phyloP scores from a whole-genome alignment of 441 rosid genomes.

The Croton laevigatus region DNA sequence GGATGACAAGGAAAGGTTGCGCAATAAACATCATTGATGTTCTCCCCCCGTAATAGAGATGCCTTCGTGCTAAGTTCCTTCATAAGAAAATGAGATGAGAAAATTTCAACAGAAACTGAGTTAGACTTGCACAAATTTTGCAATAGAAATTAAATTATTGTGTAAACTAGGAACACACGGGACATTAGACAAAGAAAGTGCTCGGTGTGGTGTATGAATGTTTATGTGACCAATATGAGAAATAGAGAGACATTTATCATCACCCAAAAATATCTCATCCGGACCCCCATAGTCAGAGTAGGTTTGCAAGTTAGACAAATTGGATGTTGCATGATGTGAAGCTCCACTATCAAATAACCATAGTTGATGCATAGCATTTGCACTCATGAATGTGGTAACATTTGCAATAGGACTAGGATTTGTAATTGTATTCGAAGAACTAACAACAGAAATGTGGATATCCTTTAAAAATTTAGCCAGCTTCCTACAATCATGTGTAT shows the following conservation, averaged over 20 bases:
- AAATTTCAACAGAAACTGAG: neutral
- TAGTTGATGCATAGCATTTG: neutral
- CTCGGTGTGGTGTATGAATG: neutral
- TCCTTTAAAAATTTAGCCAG: neutral
- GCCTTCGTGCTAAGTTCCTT: neutral
- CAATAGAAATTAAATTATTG: neutral
- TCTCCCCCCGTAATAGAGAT: neutral
- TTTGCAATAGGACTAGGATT: neutral
- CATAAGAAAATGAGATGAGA: conserved; percentile 4
- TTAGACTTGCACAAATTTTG: neutral
- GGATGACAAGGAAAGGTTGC: neutral
- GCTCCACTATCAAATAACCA: neutral
- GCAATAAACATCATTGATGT: neutral
- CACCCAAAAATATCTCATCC: neutral
- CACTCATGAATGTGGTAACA: neutral
- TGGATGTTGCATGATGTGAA: neutral
- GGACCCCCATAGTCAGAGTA: neutral
- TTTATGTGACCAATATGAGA: conserved; percentile 1
- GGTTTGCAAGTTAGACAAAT: neutral
- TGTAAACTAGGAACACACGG: conserved; percentile 1
- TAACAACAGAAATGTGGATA: neutral
- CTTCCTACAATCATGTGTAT: neutral
- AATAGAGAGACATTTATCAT: conserved; percentile 1
- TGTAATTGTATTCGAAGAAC: neutral
- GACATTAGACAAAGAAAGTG: neutral